These are phyloP conservation scores for Cordyceps pruinosa DNA, from an alignment of 2,329 filamentous ascomycete genomes.

Conservation along the genomic window DNA sequence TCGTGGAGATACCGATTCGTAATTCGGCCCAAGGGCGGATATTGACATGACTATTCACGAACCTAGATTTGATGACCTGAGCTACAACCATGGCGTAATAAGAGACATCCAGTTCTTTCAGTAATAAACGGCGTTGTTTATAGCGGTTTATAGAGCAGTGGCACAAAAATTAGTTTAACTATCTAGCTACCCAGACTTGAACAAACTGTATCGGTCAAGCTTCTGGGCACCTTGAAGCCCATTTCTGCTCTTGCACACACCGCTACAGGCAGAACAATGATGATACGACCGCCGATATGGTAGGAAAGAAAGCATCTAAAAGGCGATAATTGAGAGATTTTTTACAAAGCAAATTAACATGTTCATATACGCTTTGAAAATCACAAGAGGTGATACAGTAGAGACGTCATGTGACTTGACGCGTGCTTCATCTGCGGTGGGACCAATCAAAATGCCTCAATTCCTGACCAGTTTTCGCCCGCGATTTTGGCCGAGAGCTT, in stretches of 20 bases:
- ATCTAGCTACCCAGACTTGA: no score
- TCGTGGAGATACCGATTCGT: constrained; percentile 34
- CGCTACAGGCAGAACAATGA: no score
- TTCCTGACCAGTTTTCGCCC: constrained; percentile 41
- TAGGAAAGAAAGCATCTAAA: no score
- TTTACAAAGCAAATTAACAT: no score
- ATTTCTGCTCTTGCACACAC: no score
- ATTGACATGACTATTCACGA: background rate
- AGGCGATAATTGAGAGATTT: no score
- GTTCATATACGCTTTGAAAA: no score
- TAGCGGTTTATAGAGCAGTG: background rate
- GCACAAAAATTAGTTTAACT: background rate
- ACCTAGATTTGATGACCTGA: background rate
- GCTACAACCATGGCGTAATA: background rate
- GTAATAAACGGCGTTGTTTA: constrained; percentile 7
- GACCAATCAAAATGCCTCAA: constrained; percentile 44
- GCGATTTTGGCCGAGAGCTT: constrained; percentile 35
- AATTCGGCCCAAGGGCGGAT: constrained; percentile 5
- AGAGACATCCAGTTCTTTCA: background rate
- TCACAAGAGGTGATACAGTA: background rate
- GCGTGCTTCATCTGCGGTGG: constrained; percentile 16
- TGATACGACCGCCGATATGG: no score
- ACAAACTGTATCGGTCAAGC: no score
- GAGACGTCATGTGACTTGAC: constrained; percentile 19
- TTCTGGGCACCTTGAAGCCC: no score